These are phyloP conservation scores for Talaromyces pinophilus DNA, from an alignment of 2,329 filamentous ascomycete species.

Conservation along the genomic window DNA sequence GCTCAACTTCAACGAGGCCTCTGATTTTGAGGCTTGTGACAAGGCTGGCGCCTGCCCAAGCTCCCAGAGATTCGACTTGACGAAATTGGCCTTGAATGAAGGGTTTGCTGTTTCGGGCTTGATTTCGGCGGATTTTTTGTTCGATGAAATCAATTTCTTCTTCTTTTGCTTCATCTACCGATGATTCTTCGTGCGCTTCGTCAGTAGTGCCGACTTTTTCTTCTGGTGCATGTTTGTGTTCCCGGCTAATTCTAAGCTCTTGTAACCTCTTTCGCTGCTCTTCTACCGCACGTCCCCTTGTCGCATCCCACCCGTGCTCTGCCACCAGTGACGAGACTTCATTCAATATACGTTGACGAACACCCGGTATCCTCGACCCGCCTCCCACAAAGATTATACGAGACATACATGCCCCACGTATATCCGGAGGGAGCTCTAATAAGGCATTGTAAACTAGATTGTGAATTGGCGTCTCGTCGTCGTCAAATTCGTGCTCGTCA, in stretches of 20 bases:
- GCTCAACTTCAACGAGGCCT: conserved; percentile 64
- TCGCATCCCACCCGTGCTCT: conserved; percentile 72
- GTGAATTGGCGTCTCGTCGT: conserved; percentile 80
- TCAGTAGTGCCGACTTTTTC: not conserved
- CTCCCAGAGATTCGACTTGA: conserved; percentile 62
- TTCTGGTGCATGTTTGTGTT: conserved; percentile 20
- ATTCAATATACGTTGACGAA: conserved; percentile 73
- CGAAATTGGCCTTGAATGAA: conserved; percentile 44
- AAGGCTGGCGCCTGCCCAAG: conserved; percentile 66
- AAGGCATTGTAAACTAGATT: conserved; percentile 74
- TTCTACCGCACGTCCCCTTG: conserved; percentile 68
- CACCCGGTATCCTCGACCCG: conserved; percentile 73
- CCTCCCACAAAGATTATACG: conserved; percentile 86
- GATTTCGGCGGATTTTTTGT: conserved; percentile 40
- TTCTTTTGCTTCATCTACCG: conserved; percentile 17
- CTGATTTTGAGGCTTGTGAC: conserved; percentile 60
- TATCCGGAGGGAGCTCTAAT: conserved; percentile 74
- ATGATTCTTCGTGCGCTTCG: conserved; percentile 23
- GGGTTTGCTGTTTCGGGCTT: conserved; percentile 38
- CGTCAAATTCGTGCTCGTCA: conserved; percentile 67
- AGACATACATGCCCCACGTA: conserved; percentile 81
- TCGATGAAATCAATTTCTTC: conserved; percentile 46
- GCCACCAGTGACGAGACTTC: conserved; percentile 70
- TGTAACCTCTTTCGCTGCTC: conserved; percentile 49
- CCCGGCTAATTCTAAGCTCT: conserved; percentile 34